Conservation (phyloP, 1,284 basidiomycete species). For the Ganoderma sinense region DNA sequence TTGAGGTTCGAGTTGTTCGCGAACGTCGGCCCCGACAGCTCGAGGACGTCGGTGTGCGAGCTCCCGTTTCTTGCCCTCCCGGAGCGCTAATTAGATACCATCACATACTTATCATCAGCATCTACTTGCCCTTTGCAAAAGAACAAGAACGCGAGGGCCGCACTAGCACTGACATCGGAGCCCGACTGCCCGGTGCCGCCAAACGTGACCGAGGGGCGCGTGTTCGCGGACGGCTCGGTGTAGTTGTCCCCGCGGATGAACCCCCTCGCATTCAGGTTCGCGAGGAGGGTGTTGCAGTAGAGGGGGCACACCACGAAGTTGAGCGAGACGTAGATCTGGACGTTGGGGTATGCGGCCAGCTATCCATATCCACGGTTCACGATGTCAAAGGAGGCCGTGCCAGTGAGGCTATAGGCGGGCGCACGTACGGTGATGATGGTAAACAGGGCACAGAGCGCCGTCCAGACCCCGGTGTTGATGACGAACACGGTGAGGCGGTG, state of each 20-base stretch:
- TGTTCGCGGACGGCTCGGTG: conserved; percentile 22
- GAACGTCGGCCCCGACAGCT: not conserved
- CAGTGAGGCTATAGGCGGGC: no score
- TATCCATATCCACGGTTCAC: no score
- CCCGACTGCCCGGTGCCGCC: not conserved
- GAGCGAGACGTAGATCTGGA: conserved; percentile 6
- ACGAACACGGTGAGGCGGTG: conserved; percentile 1
- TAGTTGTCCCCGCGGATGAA: not conserved
- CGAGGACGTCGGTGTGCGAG: not conserved
- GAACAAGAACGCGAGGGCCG: no score
- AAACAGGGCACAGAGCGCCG: conserved; percentile 2
- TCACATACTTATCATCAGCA: no score
- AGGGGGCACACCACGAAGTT: conserved; percentile 10
- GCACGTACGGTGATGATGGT: conserved; percentile 5
- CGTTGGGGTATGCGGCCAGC: not conserved
- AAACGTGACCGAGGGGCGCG: not conserved
- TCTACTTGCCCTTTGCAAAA: no score
- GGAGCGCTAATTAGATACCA: not conserved
- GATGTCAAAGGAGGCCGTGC: no score
- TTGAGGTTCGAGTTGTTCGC: not conserved
- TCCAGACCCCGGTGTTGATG: conserved; percentile 8
- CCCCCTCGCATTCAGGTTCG: conserved; percentile 3
- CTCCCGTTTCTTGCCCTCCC: not conserved
- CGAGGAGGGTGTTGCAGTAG: conserved; percentile 7
- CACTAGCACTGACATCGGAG: not conserved